These are phyloP conservation scores for Lipomyces mesembrius DNA, from an alignment of 805 yeast genomes.

Conservation along the genomic window DNA sequence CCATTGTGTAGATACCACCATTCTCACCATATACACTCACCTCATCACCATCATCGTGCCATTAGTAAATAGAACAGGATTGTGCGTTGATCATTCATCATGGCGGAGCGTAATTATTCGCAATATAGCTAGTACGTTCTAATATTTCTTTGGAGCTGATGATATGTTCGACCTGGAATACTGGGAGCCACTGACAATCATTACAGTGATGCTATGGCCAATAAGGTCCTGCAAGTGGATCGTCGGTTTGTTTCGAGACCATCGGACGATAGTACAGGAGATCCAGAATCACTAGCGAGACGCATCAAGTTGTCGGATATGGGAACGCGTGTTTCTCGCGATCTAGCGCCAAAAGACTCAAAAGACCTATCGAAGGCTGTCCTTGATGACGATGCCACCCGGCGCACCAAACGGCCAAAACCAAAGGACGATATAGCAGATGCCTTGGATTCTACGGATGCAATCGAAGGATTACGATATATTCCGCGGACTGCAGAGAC, in stretches of 20 bases:
- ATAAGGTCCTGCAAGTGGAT: conserved; percentile 69
- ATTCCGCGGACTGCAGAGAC: conserved; percentile 64
- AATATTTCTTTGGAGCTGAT: neutral
- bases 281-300: conserved; percentile 76
- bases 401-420: conserved; percentile 23
- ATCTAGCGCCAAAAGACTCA: conserved; percentile 37
- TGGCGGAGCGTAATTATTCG: conserved; percentile 36
- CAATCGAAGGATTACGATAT: conserved; percentile 60
- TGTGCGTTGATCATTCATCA: conserved; percentile 3
- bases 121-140: conserved; percentile 36
- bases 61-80: neutral
- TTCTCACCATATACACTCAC: neutral
- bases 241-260: conserved; percentile 55
- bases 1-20: too few species aligned
- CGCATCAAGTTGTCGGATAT: conserved; percentile 68
- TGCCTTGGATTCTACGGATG: conserved; percentile 45
- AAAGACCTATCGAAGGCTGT: conserved; percentile 26
- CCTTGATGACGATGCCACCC: conserved; percentile 15
- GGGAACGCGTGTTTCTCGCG: conserved; percentile 56
- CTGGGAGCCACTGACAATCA: neutral
- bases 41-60: neutral
- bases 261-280: conserved; percentile 57
- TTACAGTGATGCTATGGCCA: conserved; percentile 62
- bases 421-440: conserved; percentile 38
- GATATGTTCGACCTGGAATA: neutral